Evolutionary conservation across 1,284 basidiomycete genomes (phyloP), one percentile per base, ranked within the genome.

Genomic region (Ustilago cynodontis): DNA sequence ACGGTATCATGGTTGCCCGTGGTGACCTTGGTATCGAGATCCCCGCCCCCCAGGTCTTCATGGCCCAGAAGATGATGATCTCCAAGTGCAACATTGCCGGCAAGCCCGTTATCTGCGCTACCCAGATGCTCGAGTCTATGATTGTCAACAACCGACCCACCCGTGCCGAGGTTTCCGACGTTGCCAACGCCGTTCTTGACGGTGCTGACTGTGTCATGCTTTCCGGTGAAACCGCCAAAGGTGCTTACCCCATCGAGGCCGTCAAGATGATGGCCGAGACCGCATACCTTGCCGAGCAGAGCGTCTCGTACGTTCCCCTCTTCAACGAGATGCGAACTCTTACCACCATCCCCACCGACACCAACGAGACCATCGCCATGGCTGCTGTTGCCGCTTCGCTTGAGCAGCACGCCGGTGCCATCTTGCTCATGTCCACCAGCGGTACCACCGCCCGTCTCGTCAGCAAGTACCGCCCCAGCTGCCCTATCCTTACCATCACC

Each of bases 111-210:
- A 99, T 99, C 86, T 97, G 97, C 82, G 97, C 97, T 22, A 99
- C 97, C 20, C 97, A 99, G 88, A 99, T 99, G 97, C 92, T 99
- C 82, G 97, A 99, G 90, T 92, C 93, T 82, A 83, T 89, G 86
- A 64, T 59, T 49, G 62, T 74, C 74, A 84, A 86, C 82, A 85
- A 84, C 80, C 82, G 85, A 14, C 85, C 85, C 37, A 86, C 85
- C 9, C 82, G 85, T 52, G 85, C 85, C 47, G 85, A 86, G 69
- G 85, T 85, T 39, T 82, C 80, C 35, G 85, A 86, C 67, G 85
- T 86, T 41, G 85, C 85, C 62, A 86, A 86, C 65, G 85, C 85
- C 26, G 85, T 86, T 45, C 79, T 86, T 13, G 85, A 86, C 65
- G 85, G 85, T 35, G 83, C 85, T 31, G 85, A 86, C 79, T 85